Evolutionary conservation across 2,329 filamentous ascomycete genomes (phyloP).

Genomic region (Claviceps sp.): DNA sequence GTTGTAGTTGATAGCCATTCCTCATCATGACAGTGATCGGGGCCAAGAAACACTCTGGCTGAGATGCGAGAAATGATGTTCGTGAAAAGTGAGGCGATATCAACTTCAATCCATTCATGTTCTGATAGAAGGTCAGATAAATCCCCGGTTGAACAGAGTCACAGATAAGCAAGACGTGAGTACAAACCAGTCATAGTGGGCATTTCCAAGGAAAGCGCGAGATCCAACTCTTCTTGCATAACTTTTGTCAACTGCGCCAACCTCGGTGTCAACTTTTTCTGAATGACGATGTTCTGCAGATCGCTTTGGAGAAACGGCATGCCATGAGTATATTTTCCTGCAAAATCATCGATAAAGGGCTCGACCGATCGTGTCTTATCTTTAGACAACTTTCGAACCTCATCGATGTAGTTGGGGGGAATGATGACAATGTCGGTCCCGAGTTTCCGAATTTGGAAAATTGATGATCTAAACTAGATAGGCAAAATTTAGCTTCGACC

Average conservation of each 20-base stretch:
- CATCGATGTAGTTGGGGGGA: neutral
- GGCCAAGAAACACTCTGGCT: slow-evolving; percentile 18
- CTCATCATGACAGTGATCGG: slow-evolving; percentile 15
- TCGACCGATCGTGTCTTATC: neutral
- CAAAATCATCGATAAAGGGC: neutral
- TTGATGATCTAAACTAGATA: neutral
- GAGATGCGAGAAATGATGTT: slow-evolving; percentile 14
- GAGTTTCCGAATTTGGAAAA: neutral
- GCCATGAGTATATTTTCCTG: neutral
- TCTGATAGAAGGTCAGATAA: neutral
- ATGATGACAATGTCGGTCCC: neutral
- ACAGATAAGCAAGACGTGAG: neutral
- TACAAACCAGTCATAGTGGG: neutral
- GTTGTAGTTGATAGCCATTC: slow-evolving; percentile 15
- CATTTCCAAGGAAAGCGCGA: neutral
- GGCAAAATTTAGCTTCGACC: neutral
- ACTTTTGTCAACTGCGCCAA: neutral
- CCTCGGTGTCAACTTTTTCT: neutral
- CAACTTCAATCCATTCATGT: neutral
- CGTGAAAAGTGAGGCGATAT: neutral
- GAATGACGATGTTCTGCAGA: neutral
- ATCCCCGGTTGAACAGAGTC: too few species aligned
- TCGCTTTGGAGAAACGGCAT: neutral
- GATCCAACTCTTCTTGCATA: neutral
- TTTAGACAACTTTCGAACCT: neutral